Evolutionary conservation across 768 basidiomycete genomes (phyloP), one percentile per base, ranked within the genome.

Genomic region (Gloeophyllum trabeum): DNA sequence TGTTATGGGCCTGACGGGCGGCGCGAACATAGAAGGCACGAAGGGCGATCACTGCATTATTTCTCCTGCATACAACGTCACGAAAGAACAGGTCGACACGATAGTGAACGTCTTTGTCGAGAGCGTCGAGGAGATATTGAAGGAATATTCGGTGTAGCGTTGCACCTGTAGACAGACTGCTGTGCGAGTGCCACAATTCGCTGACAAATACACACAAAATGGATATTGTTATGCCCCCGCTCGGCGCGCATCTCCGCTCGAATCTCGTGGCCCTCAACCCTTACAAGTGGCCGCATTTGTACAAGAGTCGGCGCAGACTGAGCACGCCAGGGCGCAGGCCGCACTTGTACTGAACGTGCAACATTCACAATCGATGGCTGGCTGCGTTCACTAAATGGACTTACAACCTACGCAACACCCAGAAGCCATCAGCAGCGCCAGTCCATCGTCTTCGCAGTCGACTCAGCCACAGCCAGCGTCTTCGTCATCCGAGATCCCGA

Each of bases 311-410:
- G n/a, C n/a, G n/a, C n/a, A n/a, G n/a, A n/a, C n/a, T n/a, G n/a
- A n/a, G n/a, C n/a, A n/a, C n/a, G n/a, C n/a, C n/a, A n/a, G n/a
- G n/a, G n/a, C n/a, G n/a, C n/a, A n/a, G n/a, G n/a, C n/a, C n/a
- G n/a, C n/a, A n/a, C n/a, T 32, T 43, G 4, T 24, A 18, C 41
- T 49, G 32, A 39, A 32, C 42, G 44, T 24, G 40, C 46, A 24
- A 45, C 40, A 22, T 48, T 40, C 46, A 45, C 59, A 55, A 75
- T 83, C 83, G 79, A 88, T 88, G 84, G 84, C 84, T 79, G 79
- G 75, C 76, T 63, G 79, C 72, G 78, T 74, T 69, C 69, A 76
- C 81, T 87, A 86, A 87, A 88, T 88, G 85, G 85, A 88, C 81
- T 76, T 81, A 76, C 74, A 75, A 83, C 75, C 71, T 67, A 64